Conservation (phyloP, 108 stramenopile species). For the Parmales sp. region DNA sequence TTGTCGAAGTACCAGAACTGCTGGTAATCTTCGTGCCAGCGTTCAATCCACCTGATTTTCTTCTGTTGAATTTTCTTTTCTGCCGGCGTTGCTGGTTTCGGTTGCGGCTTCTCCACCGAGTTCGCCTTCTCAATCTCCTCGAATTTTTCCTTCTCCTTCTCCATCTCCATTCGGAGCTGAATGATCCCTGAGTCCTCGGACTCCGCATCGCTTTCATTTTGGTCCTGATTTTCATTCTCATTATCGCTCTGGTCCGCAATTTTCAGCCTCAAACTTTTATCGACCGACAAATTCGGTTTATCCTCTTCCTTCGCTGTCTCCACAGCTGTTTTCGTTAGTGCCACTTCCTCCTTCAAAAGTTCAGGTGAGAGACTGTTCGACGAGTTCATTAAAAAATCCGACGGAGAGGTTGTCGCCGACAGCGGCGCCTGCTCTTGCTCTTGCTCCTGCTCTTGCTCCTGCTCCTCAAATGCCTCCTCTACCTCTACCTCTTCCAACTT, state of each 20-base stretch:
- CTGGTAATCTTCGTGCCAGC: neutral
- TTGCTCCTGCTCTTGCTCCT: neutral
- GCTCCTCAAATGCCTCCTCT: neutral
- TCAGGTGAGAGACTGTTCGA: no score
- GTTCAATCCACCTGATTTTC: neutral
- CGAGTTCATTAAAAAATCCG: no score
- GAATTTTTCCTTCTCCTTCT: neutral
- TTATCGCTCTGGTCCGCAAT: neutral
- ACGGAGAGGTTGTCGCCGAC: no score
- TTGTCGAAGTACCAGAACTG: slow-evolving; percentile 8
- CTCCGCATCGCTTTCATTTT: no score
- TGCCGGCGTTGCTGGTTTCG: neutral
- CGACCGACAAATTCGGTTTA: no score
- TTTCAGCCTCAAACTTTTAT: neutral
- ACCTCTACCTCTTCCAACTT: neutral
- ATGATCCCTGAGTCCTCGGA: no score
- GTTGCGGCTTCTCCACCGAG: neutral
- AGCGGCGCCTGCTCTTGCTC: neutral
- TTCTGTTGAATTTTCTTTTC: neutral
- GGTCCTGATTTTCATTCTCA: no score
- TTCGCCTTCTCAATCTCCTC: neutral
- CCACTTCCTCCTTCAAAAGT: no score
- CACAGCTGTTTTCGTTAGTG: no score
- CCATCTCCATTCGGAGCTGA: no score
- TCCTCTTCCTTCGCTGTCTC: no score